A percentile compares a stretch with the other conserved stretches of the same genome.
Evolutionary conservation across 2,329 filamentous ascomycete genomes (phyloP).

Genomic region (Orbilia javanica): DNA sequence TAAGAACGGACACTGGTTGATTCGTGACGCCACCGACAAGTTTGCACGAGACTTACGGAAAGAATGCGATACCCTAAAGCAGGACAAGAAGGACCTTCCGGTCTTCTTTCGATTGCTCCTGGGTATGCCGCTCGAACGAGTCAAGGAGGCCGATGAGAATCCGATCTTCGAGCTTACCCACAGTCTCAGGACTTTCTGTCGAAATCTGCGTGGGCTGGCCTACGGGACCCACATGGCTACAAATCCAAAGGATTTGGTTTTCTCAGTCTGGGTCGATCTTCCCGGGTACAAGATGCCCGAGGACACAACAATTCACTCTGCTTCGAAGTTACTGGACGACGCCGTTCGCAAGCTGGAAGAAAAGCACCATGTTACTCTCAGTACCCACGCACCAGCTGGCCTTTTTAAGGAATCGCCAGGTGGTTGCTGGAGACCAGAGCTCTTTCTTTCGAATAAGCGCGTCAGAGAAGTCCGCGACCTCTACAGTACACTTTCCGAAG

Average conservation of each 20-base stretch:
- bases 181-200: constrained; percentile 52
- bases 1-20: constrained; percentile 48
- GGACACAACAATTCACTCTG: constrained; percentile 34
- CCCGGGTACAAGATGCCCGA: constrained; percentile 51
- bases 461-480: constrained; percentile 42
- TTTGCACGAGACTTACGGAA: constrained; percentile 46
- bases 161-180: constrained; percentile 48
- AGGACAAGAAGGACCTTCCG: constrained; percentile 46
- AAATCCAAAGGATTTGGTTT: constrained; percentile 45
- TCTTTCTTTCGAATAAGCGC: constrained; percentile 47
- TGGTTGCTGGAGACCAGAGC: constrained; percentile 49
- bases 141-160: constrained; percentile 48
- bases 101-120: constrained; percentile 49
- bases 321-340: constrained; percentile 44
- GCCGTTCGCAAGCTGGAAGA: constrained; percentile 52
- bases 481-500: constrained; percentile 48
- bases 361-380: constrained; percentile 54
- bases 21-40: constrained; percentile 50
- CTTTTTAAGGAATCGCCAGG: constrained; percentile 51
- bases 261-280: constrained; percentile 49
- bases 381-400: constrained; percentile 51
- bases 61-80: constrained; percentile 47
- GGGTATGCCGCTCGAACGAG: constrained; percentile 42
- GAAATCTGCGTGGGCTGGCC: constrained; percentile 52
- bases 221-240: constrained; percentile 52